Percentiles rank a stretch among this genome's conserved stretches.
Conservation (phyloP, 1,284 basidiomycete genomes). For the Malassezia globosa region DNA sequence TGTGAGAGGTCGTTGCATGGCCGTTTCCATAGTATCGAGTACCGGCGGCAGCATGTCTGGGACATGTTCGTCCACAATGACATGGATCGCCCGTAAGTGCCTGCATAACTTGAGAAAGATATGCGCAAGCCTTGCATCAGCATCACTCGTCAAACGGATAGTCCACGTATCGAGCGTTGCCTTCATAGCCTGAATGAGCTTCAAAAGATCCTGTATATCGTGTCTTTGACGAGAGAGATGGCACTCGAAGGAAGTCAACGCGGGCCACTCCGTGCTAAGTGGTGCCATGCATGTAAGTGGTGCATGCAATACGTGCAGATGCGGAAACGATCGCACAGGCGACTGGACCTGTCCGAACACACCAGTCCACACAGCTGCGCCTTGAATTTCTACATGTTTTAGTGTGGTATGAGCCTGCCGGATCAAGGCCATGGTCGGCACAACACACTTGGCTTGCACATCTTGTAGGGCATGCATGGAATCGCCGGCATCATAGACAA, state of each 20-base stretch:
- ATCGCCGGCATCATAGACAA: constrained; percentile 8
- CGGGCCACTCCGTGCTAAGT: background rate
- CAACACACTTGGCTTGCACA: background rate
- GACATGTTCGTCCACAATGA: constrained; percentile 6
- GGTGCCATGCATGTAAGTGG: background rate
- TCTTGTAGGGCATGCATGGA: background rate
- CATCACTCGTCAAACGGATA: constrained; percentile 1
- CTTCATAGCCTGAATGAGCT: background rate
- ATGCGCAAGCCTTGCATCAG: constrained; percentile 1
- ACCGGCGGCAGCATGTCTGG: background rate
- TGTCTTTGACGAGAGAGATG: background rate
- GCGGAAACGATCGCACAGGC: background rate
- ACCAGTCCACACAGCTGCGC: background rate
- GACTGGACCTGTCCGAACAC: background rate
- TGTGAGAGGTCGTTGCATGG: constrained; percentile 1
- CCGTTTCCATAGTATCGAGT: background rate
- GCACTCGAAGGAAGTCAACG: background rate
- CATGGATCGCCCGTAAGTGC: background rate
- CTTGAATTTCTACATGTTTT: background rate
- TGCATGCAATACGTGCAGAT: background rate
- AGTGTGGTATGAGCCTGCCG: background rate
- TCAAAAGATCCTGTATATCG: constrained; percentile 1
- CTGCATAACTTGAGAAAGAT: constrained; percentile 1
- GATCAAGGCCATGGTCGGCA: background rate
- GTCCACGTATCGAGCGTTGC: background rate